Evolutionary conservation across 257 asterid species (phyloP).

Genomic region (Knoxia roxburghii): DNA sequence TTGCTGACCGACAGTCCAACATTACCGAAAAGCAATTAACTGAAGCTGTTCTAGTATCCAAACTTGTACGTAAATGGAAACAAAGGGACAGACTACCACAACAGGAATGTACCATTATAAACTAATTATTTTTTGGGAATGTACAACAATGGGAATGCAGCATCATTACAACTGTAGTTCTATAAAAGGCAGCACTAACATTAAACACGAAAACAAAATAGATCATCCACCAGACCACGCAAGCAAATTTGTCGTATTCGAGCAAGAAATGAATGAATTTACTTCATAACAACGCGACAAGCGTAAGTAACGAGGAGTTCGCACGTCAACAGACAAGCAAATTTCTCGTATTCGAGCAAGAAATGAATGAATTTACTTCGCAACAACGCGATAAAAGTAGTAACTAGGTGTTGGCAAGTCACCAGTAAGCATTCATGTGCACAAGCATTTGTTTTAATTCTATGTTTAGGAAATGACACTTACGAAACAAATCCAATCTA

Average conservation of each 20-base stretch:
- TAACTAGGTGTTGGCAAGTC: too few species aligned
- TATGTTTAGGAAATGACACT: too few species aligned
- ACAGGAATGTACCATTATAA: neutral
- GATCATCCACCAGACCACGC: neutral
- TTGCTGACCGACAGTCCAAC: neutral
- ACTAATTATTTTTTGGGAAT: neutral
- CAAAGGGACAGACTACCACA: neutral
- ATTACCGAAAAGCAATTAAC: neutral
- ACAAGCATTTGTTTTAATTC: neutral
- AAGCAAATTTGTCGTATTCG: neutral
- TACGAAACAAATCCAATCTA: neutral
- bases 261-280: neutral
- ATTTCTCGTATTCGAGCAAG: too few species aligned
- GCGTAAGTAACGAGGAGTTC: too few species aligned
- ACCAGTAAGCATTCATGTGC: neutral
- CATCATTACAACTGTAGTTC: too few species aligned
- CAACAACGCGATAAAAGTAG: too few species aligned
- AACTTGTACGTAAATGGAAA: neutral
- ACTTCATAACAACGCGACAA: too few species aligned
- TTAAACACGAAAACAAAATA: neutral
- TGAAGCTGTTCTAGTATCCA: neutral
- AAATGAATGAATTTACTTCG: too few species aligned
- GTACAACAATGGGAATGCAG: too few species aligned
- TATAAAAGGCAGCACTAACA: neutral
- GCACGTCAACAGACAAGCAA: too few species aligned